Evolutionary conservation across 305 asterid genomes (phyloP), one percentile per base, ranked within the genome.

Genomic region (Fraxinus dipetala): DNA sequence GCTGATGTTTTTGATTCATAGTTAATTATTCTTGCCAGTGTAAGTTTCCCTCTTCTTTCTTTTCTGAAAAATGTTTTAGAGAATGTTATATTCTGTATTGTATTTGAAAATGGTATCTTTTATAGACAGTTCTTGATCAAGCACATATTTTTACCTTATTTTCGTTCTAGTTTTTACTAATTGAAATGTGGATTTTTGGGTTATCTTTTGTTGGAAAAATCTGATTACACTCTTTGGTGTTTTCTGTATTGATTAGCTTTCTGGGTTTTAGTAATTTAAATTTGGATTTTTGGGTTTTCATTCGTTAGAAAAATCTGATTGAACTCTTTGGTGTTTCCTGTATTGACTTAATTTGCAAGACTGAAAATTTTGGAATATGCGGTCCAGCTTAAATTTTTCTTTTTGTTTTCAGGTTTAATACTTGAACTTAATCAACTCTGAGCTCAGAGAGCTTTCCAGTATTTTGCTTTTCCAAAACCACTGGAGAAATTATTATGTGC

Each of bases 371-470:
- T 56, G 28, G 4, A 56, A n/a, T 56, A n/a, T 5, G 26, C 67
- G 67, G 11, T 6, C 67, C 67, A 56, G 26, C 26, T 56, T 56
- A 18, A 56, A 7, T 18, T 56, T 56, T 56, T 56, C 67, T 5
- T 18, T 56, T 56, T 18, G 67, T 18, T 56, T 56, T 56, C 77
- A 79, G 56, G 75, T 84, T 54, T 11, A 45, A 9, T 16, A 70
- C 40, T 70, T 63, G 67, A 51, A 76, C 65, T 81, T 74, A 77
- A 74, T 56, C 80, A 30, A 51, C 75, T 80, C 56, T 78, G 79
- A 74, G 77, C 59, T 84, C 74, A 70, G 28, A 54, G 74, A 63
- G 82, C 70, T 61, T 10, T 76, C 30, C 63, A 75, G 73, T 45
- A 32, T n/a, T n/a, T 74, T 40, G 10, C 70, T 61, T 5, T 18